Percentiles rank a stretch among this genome's conserved stretches.
Evolutionary conservation across 2,329 filamentous ascomycete species (phyloP).

Genomic region (Botryotinia calthae): DNA sequence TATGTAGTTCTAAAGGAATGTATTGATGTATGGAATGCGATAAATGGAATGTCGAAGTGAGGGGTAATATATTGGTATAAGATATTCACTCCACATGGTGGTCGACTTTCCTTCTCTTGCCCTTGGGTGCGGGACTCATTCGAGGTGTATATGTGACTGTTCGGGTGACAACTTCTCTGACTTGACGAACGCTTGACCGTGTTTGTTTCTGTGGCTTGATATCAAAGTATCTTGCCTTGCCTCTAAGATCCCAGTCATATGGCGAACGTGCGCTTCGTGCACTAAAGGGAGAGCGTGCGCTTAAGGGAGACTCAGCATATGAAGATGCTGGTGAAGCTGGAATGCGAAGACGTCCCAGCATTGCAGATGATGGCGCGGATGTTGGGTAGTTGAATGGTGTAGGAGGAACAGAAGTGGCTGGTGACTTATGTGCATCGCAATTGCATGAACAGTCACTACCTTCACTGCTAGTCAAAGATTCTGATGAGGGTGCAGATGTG

Average conservation of each 20-base stretch:
- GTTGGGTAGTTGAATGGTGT: conserved; percentile 56
- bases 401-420: conserved; percentile 57
- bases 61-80: conserved; percentile 7
- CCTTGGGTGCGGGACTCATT: conserved; percentile 86
- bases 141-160: conserved; percentile 87
- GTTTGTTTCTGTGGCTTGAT: conserved; percentile 53
- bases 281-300: conserved; percentile 70
- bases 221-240: conserved; percentile 64
- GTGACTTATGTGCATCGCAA: conserved; percentile 51
- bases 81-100: conserved; percentile 39
- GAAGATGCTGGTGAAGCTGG: conserved; percentile 73
- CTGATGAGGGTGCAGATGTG: conserved; percentile 44
- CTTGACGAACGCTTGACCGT: conserved; percentile 64
- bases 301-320: conserved; percentile 55
- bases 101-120: conserved; percentile 78
- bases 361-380: conserved; percentile 58
- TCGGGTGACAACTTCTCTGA: conserved; percentile 88
- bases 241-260: conserved; percentile 74
- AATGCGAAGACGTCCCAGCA: conserved; percentile 64
- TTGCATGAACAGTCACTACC: conserved; percentile 57
- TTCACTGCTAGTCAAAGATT: conserved; percentile 39
- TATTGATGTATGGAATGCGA: conserved; percentile 2
- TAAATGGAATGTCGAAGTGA: background rate
- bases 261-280: conserved; percentile 62
- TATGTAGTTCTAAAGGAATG: background rate